Evolutionary conservation across 2,329 filamentous ascomycete species (phyloP), one percentile per base, ranked within the genome.

Genomic region (Cordyceps javanica): DNA sequence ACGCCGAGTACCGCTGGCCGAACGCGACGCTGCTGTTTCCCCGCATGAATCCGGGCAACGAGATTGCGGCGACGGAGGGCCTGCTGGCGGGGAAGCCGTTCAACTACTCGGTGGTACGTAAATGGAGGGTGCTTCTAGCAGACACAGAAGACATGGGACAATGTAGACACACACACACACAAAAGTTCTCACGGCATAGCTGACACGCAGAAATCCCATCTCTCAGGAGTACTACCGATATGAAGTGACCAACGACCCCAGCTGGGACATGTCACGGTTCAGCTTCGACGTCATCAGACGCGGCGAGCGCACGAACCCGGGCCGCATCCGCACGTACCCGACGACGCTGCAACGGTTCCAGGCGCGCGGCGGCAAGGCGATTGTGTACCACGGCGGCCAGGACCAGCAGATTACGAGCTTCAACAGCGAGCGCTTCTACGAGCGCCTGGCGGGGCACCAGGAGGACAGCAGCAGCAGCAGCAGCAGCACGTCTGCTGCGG

Each of bases 21-120:
- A 46, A 69, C 3, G 76, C 74, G 3, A 65, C 67, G 49, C 65
- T 69, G 61, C 74, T 71, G 9, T 75, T 72, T 59, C 72, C 72
- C 56, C 76, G 68, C 61, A 76, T 77, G 70, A 77, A 77, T 77
- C 65, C 77, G 66, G 58, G 82, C 67, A 77, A 71, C 58, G 65
- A 81, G 26, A 2, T 41, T 73, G 78, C 13, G 73, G 80, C 85
- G 13, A 19, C 26, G 19, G 55, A 75, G 59, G 55, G 61, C 16
- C 68, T 80, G 7, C 77, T 80, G 67, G 71, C 56, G 7, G 63
- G 67, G 19, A 46, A 55, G 14, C 63, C 66, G 0, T 66, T 66
- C 39, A 34, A 60, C 3, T 60, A 63, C 38, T 63, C 64, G 69
- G 49, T 52, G 49, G 49, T 52, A 30, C 14, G 46, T 50, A 6